Conservation (phyloP, 306 rosid species). For the Quillaja saponaria region DNA sequence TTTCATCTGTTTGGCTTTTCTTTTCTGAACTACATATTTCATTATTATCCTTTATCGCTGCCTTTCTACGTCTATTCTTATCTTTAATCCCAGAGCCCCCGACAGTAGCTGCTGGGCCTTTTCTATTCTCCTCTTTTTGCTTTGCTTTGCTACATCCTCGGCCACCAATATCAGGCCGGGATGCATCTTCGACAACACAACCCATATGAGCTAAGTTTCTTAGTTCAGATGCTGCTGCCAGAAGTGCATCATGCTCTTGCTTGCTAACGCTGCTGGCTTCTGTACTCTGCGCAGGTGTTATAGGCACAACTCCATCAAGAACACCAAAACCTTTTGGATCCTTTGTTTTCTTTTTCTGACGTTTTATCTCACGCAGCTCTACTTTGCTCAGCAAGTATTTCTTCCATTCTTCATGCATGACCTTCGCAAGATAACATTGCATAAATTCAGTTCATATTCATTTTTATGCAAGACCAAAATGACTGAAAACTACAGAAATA, state of each 20-base stretch:
- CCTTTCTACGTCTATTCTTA: constrained; percentile 36
- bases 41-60: constrained; percentile 34
- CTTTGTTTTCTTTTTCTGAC: constrained; percentile 76
- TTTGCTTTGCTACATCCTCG: constrained; percentile 51
- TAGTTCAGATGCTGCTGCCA: constrained; percentile 78
- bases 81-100: constrained; percentile 38
- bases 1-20: constrained; percentile 41
- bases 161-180: constrained; percentile 37
- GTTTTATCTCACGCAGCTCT: constrained; percentile 68
- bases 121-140: constrained; percentile 57
- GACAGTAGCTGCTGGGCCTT: constrained; percentile 29
- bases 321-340: constrained; percentile 94
- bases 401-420: constrained; percentile 83
- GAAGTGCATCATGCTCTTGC: constrained; percentile 80
- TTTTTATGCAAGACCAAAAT: too few species aligned
- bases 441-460: too few species aligned
- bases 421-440: constrained; percentile 62
- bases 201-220: constrained; percentile 53
- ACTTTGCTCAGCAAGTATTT: constrained; percentile 89
- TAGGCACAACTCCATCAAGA: constrained; percentile 85
- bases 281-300: constrained; percentile 55
- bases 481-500: too few species aligned
- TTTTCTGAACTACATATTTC: constrained; percentile 44
- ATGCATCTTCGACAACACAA: constrained; percentile 44
- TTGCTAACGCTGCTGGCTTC: constrained; percentile 72